Base-by-base conservation (phyloP, 139 green algal genomes). In the Parachlorella kessleri region DNA sequence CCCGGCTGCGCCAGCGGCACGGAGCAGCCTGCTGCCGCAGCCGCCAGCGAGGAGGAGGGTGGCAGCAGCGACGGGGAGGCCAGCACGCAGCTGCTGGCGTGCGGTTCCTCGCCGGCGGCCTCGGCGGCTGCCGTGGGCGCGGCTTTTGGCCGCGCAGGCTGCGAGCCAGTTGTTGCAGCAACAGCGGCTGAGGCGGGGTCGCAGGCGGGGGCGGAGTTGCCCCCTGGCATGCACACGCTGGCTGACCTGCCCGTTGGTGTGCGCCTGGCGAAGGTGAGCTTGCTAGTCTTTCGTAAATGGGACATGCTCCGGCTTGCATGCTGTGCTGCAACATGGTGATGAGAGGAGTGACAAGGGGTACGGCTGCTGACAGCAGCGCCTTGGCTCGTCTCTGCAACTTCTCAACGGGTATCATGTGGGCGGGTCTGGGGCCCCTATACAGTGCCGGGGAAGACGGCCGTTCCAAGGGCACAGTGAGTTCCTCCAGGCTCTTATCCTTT, bases 1-100 rank as follows among this genome's bases (percentile, higher is more conserved):
- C 73, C 81, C 82, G 24, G 92, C 94, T 82, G 91, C 74, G 0
- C 30, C 66, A 0, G 78, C 78, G 53, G 76, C 89, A 36, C 76
- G 75, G 0, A 8, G 73, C 66, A 3, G 73, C 68, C 36, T 23
- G 41, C 36, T 55, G 73, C 59, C 38, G 41, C 53, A 38, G 59
- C 74, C 1, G 75, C 65, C 41, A 67, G 39, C 40, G 59, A 81
- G 79, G 33, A 64, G n/a, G n/a, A n/a, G n/a, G 48, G 42, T 48
- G 66, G 26, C 73, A 75, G 55, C 79, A 80, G 79, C 73, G 40
- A 53, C 53, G 76, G 72, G 40, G 70, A 76, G 71, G 70, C 73
- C 6, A 55, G 54, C 4, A 73, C 65, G 35, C 65, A n/a, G 65
- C 65, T 73, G 65, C 38, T 4, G 55, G 70, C 73, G 28, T 40